phyloP scores from a whole-genome alignment of 768 basidiomycete species.

The Punctularia strigosozonata region DNA sequence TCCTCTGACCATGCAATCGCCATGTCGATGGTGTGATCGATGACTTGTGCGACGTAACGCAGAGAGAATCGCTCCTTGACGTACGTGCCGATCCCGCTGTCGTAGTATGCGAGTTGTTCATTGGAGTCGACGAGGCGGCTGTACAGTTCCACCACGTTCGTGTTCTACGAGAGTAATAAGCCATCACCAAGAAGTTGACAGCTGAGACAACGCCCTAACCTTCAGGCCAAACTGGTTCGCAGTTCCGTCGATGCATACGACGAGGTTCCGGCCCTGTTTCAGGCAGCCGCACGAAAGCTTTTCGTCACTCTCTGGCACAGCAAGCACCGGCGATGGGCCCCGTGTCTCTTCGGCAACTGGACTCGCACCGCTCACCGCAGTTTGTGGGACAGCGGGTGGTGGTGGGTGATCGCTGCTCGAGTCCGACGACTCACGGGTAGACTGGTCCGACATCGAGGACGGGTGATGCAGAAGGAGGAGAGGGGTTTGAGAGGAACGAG shows the following conservation, averaged over 20 bases:
- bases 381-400: too few species aligned
- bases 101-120: slow-evolving; percentile 26
- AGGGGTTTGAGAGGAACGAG: too few species aligned
- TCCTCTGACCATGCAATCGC: slow-evolving; percentile 23
- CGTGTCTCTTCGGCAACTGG: too few species aligned
- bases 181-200: too few species aligned
- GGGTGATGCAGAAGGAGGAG: too few species aligned
- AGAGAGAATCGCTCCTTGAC: slow-evolving; percentile 15
- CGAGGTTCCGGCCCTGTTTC: background rate
- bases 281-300: background rate
- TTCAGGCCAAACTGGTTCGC: background rate
- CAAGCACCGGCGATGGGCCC: too few species aligned
- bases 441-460: too few species aligned
- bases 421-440: too few species aligned
- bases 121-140: slow-evolving; percentile 21
- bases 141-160: slow-evolving; percentile 29
- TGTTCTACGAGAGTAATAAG: slow-evolving; percentile 28
- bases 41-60: slow-evolving; percentile 9
- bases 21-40: slow-evolving; percentile 21
- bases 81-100: slow-evolving; percentile 27
- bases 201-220: too few species aligned
- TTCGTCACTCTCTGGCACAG: too few species aligned
- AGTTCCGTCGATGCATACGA: background rate
- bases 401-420: too few species aligned
- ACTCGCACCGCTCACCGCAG: too few species aligned